phyloP scores from a whole-genome alignment of 495 filamentous ascomycete genomes.

The Aspergillus avenaceus region DNA sequence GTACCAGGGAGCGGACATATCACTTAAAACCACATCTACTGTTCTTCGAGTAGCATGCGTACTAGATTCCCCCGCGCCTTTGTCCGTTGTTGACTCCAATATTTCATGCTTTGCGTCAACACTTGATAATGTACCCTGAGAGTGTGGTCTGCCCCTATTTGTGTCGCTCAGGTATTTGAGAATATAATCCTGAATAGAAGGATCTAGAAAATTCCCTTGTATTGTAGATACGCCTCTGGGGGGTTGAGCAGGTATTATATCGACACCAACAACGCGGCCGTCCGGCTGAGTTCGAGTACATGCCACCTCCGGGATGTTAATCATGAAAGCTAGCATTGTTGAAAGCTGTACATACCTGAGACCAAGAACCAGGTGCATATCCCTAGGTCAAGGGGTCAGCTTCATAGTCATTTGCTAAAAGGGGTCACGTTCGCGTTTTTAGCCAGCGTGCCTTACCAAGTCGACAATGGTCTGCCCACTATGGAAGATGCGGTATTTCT shows the following conservation, averaged over 20 bases:
- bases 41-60: conserved; percentile 42
- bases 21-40: conserved; percentile 93
- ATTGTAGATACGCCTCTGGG: conserved; percentile 86
- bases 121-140: conserved; percentile 6
- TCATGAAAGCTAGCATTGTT: not conserved
- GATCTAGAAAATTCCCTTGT: conserved; percentile 84
- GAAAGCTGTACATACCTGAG: conserved; percentile 56
- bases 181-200: conserved; percentile 66
- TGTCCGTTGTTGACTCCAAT: conserved; percentile 6
- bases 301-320: conserved; percentile 56
- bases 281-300: conserved; percentile 66
- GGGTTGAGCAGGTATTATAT: conserved; percentile 87
- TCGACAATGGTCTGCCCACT: conserved; percentile 83
- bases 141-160: conserved; percentile 50
- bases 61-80: not conserved
- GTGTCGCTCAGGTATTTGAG: conserved; percentile 68
- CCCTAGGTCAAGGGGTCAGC: conserved; percentile 49
- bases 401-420: not conserved
- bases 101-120: not conserved
- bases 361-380: conserved; percentile 93
- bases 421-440: not conserved
- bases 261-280: conserved; percentile 83
- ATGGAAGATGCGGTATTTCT: conserved; percentile 73
- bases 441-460: conserved; percentile 48
- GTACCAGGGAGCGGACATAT: conserved; percentile 97